phyloP scores from a whole-genome alignment of 139 green algal genomes.

The Tetradesmus lagerheimii region DNA sequence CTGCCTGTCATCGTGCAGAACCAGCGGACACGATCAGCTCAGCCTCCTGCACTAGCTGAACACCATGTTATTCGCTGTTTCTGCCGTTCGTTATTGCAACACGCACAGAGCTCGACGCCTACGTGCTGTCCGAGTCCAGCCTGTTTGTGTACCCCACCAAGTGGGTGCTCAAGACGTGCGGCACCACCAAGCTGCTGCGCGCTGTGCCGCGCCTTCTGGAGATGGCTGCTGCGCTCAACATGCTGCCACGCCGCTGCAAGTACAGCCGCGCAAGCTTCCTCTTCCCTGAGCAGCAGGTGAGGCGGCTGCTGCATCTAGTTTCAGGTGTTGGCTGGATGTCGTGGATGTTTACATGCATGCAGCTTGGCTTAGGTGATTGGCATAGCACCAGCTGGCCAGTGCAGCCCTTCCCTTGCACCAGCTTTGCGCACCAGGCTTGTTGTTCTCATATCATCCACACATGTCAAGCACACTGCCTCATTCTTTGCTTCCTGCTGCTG shows the following conservation, averaged over 20 bases:
- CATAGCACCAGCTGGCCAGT: no score
- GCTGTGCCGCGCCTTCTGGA: constrained; percentile 86
- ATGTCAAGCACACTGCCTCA: no score
- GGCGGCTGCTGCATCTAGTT: background rate
- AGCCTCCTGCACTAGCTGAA: no score
- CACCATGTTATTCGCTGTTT: no score
- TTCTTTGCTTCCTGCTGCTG: background rate
- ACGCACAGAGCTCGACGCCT: constrained; percentile 86
- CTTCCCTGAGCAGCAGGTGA: constrained; percentile 91
- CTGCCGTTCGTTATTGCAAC: no score
- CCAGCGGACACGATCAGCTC: no score
- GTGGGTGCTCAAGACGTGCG: constrained; percentile 98
- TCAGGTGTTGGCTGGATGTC: no score
- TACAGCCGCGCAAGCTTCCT: constrained; percentile 95
- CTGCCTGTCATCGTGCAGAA: constrained; percentile 66
- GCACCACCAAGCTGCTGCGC: constrained; percentile 93
- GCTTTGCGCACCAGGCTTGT: no score
- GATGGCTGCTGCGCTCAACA: constrained; percentile 69
- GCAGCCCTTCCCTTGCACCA: no score
- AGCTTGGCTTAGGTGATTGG: no score
- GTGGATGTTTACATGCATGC: no score
- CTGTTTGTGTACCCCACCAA: constrained; percentile 96
- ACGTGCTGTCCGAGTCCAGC: constrained; percentile 96
- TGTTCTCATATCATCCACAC: no score
- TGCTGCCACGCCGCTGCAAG: constrained; percentile 60